These are phyloP conservation scores for Leccinum pachyderme DNA, from an alignment of 1,284 basidiomycete species.

Conservation along the genomic window DNA sequence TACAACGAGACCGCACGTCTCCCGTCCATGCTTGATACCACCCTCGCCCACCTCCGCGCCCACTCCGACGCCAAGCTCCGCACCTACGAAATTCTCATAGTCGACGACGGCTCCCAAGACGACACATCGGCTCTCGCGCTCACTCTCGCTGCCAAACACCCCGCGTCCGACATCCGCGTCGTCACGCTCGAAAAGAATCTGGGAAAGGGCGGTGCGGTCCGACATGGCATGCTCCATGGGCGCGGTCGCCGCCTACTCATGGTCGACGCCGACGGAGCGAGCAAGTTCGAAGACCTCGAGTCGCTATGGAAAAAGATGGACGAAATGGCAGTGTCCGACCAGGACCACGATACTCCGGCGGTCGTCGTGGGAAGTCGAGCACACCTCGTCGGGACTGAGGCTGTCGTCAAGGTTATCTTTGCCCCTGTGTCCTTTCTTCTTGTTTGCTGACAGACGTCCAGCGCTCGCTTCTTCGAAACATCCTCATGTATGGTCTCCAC, in stretches of 20 bases:
- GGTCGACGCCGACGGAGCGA: constrained; percentile 93
- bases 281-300: constrained; percentile 80
- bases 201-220: constrained; percentile 91
- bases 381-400: constrained; percentile 87
- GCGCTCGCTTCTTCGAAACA: constrained; percentile 84
- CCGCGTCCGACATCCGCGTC: constrained; percentile 64
- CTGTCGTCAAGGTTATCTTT: constrained; percentile 82
- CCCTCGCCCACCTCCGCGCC: constrained; percentile 50
- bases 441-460: constrained; percentile 31
- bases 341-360: constrained; percentile 43
- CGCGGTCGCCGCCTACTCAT: constrained; percentile 82
- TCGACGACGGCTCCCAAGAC: constrained; percentile 89
- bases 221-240: constrained; percentile 83
- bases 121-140: constrained; percentile 68
- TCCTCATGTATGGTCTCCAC: constrained; percentile 92
- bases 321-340: constrained; percentile 38
- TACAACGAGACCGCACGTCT: constrained; percentile 85
- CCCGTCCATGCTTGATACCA: constrained; percentile 76
- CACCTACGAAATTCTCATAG: constrained; percentile 79
- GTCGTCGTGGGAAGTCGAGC: constrained; percentile 87
- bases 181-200: constrained; percentile 78
- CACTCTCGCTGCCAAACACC: constrained; percentile 56
- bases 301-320: constrained; percentile 75
- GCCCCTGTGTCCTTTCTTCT: not conserved
- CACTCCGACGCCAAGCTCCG: not conserved